A percentile compares a stretch with the other conserved stretches of the same genome.
phyloP scores from a whole-genome alignment of 768 basidiomycete species.

The Termitomyces sp. region DNA sequence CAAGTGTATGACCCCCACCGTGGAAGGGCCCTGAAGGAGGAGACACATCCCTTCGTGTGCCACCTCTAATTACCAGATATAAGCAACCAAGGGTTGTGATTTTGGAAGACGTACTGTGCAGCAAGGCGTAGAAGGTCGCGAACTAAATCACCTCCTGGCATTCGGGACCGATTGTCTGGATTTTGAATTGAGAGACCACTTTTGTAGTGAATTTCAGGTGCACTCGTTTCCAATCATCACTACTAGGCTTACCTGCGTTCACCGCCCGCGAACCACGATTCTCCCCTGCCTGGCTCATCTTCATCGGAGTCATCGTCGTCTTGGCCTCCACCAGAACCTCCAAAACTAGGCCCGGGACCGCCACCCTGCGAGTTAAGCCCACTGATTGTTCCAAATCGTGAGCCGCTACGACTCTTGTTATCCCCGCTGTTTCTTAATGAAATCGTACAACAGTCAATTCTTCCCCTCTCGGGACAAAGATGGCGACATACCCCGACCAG shows the following conservation, averaged over 20 bases:
- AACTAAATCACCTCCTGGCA: conserved; percentile 57
- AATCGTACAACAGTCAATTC: not conserved
- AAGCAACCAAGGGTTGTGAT: not conserved
- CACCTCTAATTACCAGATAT: conserved; percentile 24
- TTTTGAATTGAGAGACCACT: conserved; percentile 90
- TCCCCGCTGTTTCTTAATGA: conserved; percentile 2
- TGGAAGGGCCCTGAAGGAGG: conserved; percentile 38
- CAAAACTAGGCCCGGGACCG: conserved; percentile 7
- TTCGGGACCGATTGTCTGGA: conserved; percentile 49
- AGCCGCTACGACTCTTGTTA: conserved; percentile 11
- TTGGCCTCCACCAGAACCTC: conserved; percentile 9
- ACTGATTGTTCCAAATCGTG: conserved; percentile 25
- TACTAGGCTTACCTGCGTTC: conserved; percentile 65
- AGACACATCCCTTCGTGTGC: conserved; percentile 23
- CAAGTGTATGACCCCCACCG: conserved; percentile 80
- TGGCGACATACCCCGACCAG: conserved; percentile 31
- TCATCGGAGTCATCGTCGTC: conserved; percentile 41
- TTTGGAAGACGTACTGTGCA: conserved; percentile 53
- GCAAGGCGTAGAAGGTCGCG: conserved; percentile 77
- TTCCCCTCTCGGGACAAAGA: not conserved
- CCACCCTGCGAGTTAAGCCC: conserved; percentile 15
- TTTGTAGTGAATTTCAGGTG: conserved; percentile 2
- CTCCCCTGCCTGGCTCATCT: conserved; percentile 46
- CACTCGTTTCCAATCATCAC: not conserved
- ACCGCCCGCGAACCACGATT: conserved; percentile 91